Conservation (phyloP, 345 rosid genomes). For the Acer saccharum region DNA sequence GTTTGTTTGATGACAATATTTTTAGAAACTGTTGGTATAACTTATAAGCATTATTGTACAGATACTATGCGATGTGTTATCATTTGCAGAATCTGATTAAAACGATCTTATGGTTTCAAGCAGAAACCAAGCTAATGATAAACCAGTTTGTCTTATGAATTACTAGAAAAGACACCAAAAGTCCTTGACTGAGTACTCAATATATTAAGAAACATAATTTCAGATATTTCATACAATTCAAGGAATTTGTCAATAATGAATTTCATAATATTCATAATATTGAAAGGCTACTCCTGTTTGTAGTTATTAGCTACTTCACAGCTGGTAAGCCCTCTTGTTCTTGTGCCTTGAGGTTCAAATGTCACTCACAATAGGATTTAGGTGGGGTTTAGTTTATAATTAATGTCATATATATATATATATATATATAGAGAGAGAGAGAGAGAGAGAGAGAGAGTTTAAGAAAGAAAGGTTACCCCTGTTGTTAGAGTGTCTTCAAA, state of each 20-base stretch:
- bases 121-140: not conserved
- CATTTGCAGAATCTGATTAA: not conserved
- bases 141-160: not conserved
- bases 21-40: no score
- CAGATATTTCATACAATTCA: not conserved
- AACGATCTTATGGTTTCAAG: conserved; percentile 3
- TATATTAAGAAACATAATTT: not conserved
- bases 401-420: no score
- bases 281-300: no score
- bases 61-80: not conserved
- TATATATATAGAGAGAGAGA: no score
- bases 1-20: no score
- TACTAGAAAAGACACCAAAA: not conserved
- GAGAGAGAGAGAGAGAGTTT: no score
- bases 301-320: no score
- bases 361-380: no score
- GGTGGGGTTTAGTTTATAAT: no score
- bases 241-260: not conserved
- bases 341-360: no score
- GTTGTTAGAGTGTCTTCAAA: conserved; percentile 89
- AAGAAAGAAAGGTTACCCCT: conserved; percentile 60
- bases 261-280: not conserved
- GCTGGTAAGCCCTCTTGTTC: no score
- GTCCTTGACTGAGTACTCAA: not conserved
- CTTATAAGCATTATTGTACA: no score